phyloP scores from a whole-genome alignment of 176 grass and related monocot genomes.

The Aegilops sharonensis region DNA sequence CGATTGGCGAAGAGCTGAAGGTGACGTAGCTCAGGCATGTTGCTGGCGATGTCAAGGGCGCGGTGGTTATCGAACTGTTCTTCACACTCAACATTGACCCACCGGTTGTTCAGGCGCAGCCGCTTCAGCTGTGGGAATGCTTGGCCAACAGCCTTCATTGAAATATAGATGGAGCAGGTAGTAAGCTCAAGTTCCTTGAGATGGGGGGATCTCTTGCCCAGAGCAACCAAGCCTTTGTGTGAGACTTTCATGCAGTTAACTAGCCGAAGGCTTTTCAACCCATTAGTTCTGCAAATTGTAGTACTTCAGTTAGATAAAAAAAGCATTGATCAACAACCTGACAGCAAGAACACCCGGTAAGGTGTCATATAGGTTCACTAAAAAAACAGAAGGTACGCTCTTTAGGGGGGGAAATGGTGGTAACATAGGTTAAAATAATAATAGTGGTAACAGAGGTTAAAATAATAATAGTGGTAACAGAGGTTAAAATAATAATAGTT shows the following conservation, averaged over 20 bases:
- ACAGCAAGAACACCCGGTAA: background rate
- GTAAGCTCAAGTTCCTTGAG: conserved; percentile 29
- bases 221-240: conserved; percentile 21
- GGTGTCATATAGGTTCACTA: background rate
- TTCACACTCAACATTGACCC: background rate
- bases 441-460: background rate
- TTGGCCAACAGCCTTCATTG: conserved; percentile 17
- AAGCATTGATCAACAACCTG: background rate
- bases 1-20: conserved; percentile 30
- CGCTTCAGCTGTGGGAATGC: conserved; percentile 25
- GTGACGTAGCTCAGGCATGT: conserved; percentile 14
- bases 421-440: background rate
- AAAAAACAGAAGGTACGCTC: background rate
- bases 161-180: conserved; percentile 5
- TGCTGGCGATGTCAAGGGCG: background rate
- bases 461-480: background rate
- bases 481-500: background rate
- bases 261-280: conserved; percentile 32
- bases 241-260: conserved; percentile 21
- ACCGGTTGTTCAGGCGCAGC: conserved; percentile 1
- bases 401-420: background rate
- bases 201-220: background rate
- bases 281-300: conserved; percentile 19
- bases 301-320: conserved; percentile 9
- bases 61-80: background rate